Evolutionary conservation across 148 eudicot genomes (phyloP).

Genomic region (Camellia lanceoleosa): DNA sequence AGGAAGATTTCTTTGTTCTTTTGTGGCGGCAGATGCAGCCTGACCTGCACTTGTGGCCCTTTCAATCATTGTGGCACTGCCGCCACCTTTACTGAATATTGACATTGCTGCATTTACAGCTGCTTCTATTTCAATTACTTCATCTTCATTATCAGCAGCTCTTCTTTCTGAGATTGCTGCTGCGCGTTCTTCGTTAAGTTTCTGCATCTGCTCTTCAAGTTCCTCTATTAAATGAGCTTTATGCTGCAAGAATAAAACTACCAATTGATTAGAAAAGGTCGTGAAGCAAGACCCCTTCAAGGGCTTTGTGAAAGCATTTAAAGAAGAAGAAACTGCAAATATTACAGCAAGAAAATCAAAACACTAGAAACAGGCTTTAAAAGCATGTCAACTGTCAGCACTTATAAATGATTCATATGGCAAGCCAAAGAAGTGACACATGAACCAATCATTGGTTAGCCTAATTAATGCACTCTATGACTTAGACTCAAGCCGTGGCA

Average conservation of each 20-base stretch:
- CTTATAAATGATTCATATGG: too few species aligned
- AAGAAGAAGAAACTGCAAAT: background rate
- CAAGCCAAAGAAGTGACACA: too few species aligned
- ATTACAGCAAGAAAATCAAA: background rate
- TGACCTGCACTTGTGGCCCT: conserved; percentile 76
- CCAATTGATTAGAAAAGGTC: conserved; percentile 1
- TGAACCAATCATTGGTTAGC: too few species aligned
- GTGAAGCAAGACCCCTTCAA: background rate
- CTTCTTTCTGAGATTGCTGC: conserved; percentile 64
- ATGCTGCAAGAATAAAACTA: conserved; percentile 49
- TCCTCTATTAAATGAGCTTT: conserved; percentile 95
- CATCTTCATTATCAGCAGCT: conserved; percentile 77
- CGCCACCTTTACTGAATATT: conserved; percentile 56
- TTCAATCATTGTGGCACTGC: conserved; percentile 37
- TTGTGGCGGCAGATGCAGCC: conserved; percentile 56
- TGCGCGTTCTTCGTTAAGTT: conserved; percentile 86
- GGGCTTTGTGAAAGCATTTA: background rate
- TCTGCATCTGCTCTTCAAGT: conserved; percentile 89
- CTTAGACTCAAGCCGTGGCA: too few species aligned
- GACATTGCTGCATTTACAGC: conserved; percentile 74
- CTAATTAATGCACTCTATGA: too few species aligned
- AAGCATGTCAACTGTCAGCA: background rate
- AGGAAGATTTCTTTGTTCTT: conserved; percentile 49
- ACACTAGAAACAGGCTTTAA: background rate
- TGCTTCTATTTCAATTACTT: conserved; percentile 76